Conservation (phyloP, 2,329 filamentous ascomycete genomes). For the Leptographium lundbergii region DNA sequence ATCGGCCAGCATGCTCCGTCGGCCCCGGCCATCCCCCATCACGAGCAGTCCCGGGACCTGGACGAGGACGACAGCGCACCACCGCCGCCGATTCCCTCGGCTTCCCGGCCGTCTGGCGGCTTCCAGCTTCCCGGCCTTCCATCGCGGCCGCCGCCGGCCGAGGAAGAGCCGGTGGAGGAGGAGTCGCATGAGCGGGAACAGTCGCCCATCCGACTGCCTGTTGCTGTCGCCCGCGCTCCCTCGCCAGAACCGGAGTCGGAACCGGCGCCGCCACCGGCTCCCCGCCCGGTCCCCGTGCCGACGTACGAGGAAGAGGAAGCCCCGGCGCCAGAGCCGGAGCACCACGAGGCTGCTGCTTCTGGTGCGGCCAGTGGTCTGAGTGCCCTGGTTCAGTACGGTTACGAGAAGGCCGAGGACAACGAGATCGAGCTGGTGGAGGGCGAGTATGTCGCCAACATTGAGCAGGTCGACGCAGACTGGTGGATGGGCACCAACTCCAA, state of each 20-base stretch:
- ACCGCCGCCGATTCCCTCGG: slow-evolving; percentile 47
- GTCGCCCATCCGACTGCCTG: slow-evolving; percentile 75
- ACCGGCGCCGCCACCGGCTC: slow-evolving; percentile 24
- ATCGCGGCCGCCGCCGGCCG: slow-evolving; percentile 37
- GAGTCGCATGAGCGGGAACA: slow-evolving; percentile 33
- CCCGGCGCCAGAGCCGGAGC: slow-evolving; percentile 47
- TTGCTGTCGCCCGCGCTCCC: slow-evolving; percentile 62
- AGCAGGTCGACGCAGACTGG: slow-evolving; percentile 98
- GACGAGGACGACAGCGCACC: slow-evolving; percentile 32
- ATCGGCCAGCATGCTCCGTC: slow-evolving; percentile 39
- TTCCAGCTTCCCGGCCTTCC: slow-evolving; percentile 71
- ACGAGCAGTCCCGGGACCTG: slow-evolving; percentile 16
- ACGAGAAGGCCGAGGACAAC: slow-evolving; percentile 95
- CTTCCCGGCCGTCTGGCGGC: slow-evolving; percentile 59
- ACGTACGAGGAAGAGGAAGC: slow-evolving; percentile 41
- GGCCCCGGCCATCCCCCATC: not conserved
- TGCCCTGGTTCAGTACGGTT: slow-evolving; percentile 83
- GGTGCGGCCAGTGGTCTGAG: slow-evolving; percentile 39
- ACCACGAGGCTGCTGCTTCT: slow-evolving; percentile 33
- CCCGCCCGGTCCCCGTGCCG: slow-evolving; percentile 41
- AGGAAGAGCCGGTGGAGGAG: slow-evolving; percentile 46
- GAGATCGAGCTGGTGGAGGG: slow-evolving; percentile 86
- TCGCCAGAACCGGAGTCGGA: slow-evolving; percentile 6
- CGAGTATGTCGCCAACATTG: slow-evolving; percentile 78
- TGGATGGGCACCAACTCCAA: slow-evolving; percentile 86